Percentiles rank a stretch among this genome's conserved stretches.
These are phyloP conservation scores for Xylaria scruposa DNA, from an alignment of 495 filamentous ascomycete genomes.

Conservation along the genomic window DNA sequence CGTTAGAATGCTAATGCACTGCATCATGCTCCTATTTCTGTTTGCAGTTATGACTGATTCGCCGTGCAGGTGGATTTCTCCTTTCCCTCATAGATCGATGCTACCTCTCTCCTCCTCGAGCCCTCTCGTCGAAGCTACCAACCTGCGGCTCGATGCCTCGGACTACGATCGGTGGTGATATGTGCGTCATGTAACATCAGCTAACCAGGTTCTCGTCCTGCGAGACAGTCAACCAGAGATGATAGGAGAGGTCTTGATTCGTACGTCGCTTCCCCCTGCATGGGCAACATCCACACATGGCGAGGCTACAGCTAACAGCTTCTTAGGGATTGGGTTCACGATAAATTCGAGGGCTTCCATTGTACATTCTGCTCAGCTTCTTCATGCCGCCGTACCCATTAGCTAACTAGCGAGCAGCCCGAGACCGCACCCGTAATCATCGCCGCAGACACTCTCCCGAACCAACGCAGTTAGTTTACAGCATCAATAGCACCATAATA, in stretches of 20 bases:
- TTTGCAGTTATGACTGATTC: conserved; percentile 6
- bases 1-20: neutral
- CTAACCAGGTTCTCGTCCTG: conserved; percentile 60
- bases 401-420: conserved; percentile 48
- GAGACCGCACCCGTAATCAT: conserved; percentile 42
- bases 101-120: conserved; percentile 34
- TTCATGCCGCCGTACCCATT: conserved; percentile 33
- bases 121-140: conserved; percentile 32
- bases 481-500: neutral
- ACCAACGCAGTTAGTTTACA: conserved; percentile 54
- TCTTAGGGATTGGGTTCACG: conserved; percentile 86
- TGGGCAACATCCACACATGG: conserved; percentile 13
- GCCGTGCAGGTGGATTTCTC: conserved; percentile 42
- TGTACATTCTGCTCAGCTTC: conserved; percentile 41
- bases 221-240: conserved; percentile 63
- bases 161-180: conserved; percentile 53
- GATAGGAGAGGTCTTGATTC: conserved; percentile 63
- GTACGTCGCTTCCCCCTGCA: conserved; percentile 43
- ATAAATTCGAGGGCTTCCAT: conserved; percentile 74
- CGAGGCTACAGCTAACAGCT: conserved; percentile 22
- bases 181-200: conserved; percentile 58
- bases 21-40: neutral
- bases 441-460: conserved; percentile 57
- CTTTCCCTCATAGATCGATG: conserved; percentile 40
- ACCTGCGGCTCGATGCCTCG: conserved; percentile 41